Conservation (phyloP, 345 rosid species). For the Trapa incisa region DNA sequence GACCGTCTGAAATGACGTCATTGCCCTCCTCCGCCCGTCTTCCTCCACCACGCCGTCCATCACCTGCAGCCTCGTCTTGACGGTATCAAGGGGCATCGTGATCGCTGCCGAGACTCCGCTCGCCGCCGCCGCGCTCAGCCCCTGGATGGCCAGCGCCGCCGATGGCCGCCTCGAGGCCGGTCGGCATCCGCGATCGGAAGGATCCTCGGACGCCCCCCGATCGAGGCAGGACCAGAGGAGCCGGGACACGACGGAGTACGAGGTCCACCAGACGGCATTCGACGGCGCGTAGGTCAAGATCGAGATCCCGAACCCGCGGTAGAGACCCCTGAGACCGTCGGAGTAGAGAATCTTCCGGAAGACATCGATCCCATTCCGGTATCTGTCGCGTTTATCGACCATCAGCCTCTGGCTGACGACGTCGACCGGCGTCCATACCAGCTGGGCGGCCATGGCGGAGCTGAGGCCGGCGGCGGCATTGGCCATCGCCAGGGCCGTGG, state of each 20-base stretch:
- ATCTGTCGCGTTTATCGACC: conserved; percentile 38
- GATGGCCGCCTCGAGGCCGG: neutral
- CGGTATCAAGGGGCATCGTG: conserved; percentile 80
- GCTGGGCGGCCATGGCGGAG: conserved; percentile 84
- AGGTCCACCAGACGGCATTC: conserved; percentile 94
- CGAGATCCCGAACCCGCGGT: conserved; percentile 91
- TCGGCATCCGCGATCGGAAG: conserved; percentile 7
- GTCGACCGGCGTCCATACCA: conserved; percentile 84
- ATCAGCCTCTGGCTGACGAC: conserved; percentile 89
- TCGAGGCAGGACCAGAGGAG: conserved; percentile 49
- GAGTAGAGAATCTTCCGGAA: conserved; percentile 54
- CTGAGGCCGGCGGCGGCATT: conserved; percentile 81
- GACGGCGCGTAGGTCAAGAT: conserved; percentile 92
- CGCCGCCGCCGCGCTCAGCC: conserved; percentile 66
- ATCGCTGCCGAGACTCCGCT: conserved; percentile 66
- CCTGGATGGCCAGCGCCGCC: conserved; percentile 41
- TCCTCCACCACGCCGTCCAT: conserved; percentile 51
- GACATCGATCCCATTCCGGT: conserved; percentile 68
- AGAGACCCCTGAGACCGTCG: conserved; percentile 74
- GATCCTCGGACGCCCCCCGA: neutral
- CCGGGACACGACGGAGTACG: conserved; percentile 69
- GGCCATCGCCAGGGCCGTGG: conserved; percentile 49
- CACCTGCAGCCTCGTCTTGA: conserved; percentile 79
- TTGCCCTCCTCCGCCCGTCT: conserved; percentile 45
- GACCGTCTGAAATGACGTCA: conserved; percentile 46